These are phyloP conservation scores for Cyberlindnera mycetangii DNA, from an alignment of 805 yeast species.

Conservation along the genomic window DNA sequence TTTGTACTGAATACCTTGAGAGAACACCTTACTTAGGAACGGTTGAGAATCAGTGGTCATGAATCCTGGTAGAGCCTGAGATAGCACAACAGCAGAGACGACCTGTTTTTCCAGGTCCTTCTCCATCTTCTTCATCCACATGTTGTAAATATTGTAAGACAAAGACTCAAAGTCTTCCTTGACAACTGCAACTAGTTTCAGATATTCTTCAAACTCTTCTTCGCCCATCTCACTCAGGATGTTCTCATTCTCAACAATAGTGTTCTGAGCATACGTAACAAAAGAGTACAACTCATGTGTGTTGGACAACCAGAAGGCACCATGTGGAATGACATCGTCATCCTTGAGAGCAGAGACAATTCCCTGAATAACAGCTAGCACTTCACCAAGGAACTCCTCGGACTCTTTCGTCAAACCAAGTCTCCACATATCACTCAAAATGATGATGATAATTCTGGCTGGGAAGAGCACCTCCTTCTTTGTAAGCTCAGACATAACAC, in stretches of 20 bases:
- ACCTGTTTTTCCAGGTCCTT: conserved; percentile 87
- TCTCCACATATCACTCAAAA: conserved; percentile 97
- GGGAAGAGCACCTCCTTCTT: conserved; percentile 94
- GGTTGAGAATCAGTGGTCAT: conserved; percentile 80
- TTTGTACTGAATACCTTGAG: conserved; percentile 66
- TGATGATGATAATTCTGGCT: conserved; percentile 88
- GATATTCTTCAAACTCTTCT: conserved; percentile 85
- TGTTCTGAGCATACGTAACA: conserved; percentile 88
- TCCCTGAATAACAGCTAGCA: conserved; percentile 79
- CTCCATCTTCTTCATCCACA: conserved; percentile 96
- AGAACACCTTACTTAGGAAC: conserved; percentile 79
- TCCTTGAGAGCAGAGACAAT: conserved; percentile 78
- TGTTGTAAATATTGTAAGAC: conserved; percentile 89
- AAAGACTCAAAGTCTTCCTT: conserved; percentile 92
- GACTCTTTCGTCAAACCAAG: conserved; percentile 89
- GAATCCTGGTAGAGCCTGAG: conserved; percentile 95
- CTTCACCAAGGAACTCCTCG: conserved; percentile 87
- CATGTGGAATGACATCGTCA: conserved; percentile 83
- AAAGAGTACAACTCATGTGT: conserved; percentile 94
- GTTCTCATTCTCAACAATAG: conserved; percentile 82
- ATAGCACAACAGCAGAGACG: conserved; percentile 89
- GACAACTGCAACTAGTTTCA: conserved; percentile 83
- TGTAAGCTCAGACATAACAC: conserved; percentile 77
- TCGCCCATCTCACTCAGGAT: conserved; percentile 82
- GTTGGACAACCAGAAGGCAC: conserved; percentile 97